Evolutionary conservation across 495 filamentous ascomycete genomes (phyloP).

Genomic region (Neurospora intermedia): DNA sequence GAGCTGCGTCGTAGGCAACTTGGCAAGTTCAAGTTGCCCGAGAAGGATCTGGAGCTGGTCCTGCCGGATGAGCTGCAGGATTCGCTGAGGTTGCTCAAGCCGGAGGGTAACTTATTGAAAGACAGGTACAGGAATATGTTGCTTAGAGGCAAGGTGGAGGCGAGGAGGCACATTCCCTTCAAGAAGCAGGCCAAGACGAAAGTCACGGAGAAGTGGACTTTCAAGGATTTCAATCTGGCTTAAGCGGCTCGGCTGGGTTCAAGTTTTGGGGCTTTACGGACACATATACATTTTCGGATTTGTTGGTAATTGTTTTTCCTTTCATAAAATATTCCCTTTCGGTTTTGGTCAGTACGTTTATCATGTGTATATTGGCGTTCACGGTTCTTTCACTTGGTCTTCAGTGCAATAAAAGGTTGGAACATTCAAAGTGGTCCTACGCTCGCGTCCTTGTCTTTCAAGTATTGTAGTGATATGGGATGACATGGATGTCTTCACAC

Average conservation of each 20-base stretch:
- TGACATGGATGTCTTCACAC: too few species aligned
- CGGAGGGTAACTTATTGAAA: constrained; percentile 85
- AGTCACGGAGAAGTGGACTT: constrained; percentile 88
- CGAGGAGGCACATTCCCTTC: constrained; percentile 63
- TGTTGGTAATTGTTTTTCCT: not conserved
- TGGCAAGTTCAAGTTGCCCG: constrained; percentile 66
- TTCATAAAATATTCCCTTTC: not conserved
- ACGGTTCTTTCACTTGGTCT: not conserved
- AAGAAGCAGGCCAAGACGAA: constrained; percentile 66
- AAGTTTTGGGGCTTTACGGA: not conserved
- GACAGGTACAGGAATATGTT: constrained; percentile 85
- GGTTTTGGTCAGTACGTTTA: not conserved
- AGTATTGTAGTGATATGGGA: too few species aligned
- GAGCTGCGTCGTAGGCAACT: constrained; percentile 65
- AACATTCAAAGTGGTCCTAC: not conserved
- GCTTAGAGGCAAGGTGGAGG: constrained; percentile 80
- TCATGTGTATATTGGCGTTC: not conserved
- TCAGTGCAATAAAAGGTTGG: not conserved
- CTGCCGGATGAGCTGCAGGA: constrained; percentile 91
- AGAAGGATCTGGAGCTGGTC: constrained; percentile 75
- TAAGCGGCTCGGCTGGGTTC: not conserved
- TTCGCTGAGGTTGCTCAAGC: constrained; percentile 76
- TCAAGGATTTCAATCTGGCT: constrained; percentile 65
- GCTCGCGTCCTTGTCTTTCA: not conserved
- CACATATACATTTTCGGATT: not conserved